A percentile compares a stretch with the other conserved stretches of the same genome.
Evolutionary conservation across 2,329 filamentous ascomycete genomes (phyloP).

Genomic region (Trichoderma sp.): DNA sequence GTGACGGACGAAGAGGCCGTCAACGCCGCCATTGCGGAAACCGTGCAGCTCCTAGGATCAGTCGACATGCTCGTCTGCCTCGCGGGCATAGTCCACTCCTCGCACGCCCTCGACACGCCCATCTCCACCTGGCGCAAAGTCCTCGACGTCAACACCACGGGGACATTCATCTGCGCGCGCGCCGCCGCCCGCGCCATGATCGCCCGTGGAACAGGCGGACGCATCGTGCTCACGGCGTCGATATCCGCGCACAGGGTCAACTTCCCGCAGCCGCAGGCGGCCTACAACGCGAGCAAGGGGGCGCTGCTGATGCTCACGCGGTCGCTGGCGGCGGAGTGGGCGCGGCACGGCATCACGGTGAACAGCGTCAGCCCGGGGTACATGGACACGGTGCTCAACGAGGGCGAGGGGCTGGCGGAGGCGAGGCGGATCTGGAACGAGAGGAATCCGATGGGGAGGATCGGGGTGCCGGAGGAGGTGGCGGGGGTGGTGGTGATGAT

Average conservation of each 20-base stretch:
- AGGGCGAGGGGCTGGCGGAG: slow-evolving; percentile 59
- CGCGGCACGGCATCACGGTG: slow-evolving; percentile 67
- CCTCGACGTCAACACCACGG: slow-evolving; percentile 72
- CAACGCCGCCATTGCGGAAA: slow-evolving; percentile 23
- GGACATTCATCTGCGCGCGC: slow-evolving; percentile 70
- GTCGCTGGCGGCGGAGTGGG: slow-evolving; percentile 73
- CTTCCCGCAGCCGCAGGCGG: slow-evolving; percentile 70
- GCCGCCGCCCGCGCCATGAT: slow-evolving; percentile 61
- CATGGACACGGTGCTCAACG: slow-evolving; percentile 76
- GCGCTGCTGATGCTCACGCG: slow-evolving; percentile 65
- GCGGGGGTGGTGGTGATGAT: slow-evolving; percentile 64
- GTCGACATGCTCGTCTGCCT: slow-evolving; percentile 35
- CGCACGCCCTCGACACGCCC: slow-evolving; percentile 56
- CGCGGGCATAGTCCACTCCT: slow-evolving; percentile 67
- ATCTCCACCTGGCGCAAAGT: slow-evolving; percentile 59
- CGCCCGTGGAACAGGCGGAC: slow-evolving; percentile 53
- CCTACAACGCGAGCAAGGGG: slow-evolving; percentile 74
- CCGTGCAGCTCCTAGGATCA: slow-evolving; percentile 29
- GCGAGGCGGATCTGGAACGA: slow-evolving; percentile 59
- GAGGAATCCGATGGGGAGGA: slow-evolving; percentile 65
- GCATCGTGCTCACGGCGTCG: slow-evolving; percentile 67
- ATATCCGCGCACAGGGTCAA: slow-evolving; percentile 71
- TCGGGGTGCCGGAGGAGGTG: slow-evolving; percentile 65
- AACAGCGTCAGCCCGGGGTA: slow-evolving; percentile 74
- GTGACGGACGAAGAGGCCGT: slow-evolving; percentile 33